phyloP scores from a whole-genome alignment of 2,329 filamentous ascomycete species.

The Botrytis byssoidea region DNA sequence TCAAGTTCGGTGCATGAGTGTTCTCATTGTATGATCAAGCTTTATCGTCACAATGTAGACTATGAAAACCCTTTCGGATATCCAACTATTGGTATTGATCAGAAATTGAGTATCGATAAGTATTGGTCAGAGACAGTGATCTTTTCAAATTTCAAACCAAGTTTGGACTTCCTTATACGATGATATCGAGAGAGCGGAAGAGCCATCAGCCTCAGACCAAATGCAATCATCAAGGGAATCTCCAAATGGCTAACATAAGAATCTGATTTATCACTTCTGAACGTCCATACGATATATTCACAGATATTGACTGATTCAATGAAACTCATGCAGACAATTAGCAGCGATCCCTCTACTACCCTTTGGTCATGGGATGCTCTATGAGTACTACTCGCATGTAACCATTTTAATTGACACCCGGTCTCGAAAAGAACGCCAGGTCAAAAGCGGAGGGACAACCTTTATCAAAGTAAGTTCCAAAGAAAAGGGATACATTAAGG shows the following conservation, averaged over 20 bases:
- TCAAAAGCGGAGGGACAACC: not conserved
- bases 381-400: conserved; percentile 27
- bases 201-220: not conserved
- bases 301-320: conserved; percentile 24
- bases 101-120: not conserved
- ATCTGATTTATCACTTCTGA: not conserved
- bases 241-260: not conserved
- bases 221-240: not conserved
- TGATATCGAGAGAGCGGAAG: not conserved
- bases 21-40: not conserved
- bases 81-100: not conserved
- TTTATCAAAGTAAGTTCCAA: not conserved
- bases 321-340: conserved; percentile 17
- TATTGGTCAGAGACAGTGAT: not conserved
- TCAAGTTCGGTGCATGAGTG: not conserved
- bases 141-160: not conserved
- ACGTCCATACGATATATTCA: not conserved
- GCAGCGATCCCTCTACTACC: conserved; percentile 13
- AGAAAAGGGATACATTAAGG: not conserved
- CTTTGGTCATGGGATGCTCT: not conserved
- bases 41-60: not conserved
- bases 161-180: not conserved
- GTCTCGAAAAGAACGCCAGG: not conserved
- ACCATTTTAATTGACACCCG: conserved; percentile 26
- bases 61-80: not conserved